Percentiles rank a stretch among this genome's conserved stretches.
Evolutionary conservation across 2,329 filamentous ascomycete species (phyloP).

Genomic region (Elsinoe australis): DNA sequence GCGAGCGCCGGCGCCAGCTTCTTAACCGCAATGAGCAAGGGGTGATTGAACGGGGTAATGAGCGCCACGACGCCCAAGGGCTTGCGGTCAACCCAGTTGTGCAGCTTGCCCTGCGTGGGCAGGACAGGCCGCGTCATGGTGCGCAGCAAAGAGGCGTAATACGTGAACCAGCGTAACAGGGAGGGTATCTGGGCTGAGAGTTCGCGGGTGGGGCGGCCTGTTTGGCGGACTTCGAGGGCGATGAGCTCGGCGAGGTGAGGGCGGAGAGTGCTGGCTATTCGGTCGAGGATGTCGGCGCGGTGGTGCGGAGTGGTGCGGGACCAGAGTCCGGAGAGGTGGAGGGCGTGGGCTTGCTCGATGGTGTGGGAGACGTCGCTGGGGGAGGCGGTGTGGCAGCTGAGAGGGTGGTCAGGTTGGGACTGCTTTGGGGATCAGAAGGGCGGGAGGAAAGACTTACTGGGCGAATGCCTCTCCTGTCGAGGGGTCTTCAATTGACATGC

Average conservation of each 20-base stretch:
- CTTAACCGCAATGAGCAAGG: conserved; percentile 35
- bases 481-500: conserved; percentile 48
- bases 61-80: conserved; percentile 31
- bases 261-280: conserved; percentile 49
- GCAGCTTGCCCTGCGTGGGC: conserved; percentile 52
- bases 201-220: conserved; percentile 59
- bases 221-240: conserved; percentile 57
- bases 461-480: conserved; percentile 48
- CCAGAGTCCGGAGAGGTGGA: conserved; percentile 49
- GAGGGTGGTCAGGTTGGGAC: neutral
- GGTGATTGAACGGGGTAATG: conserved; percentile 36
- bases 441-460: conserved; percentile 32
- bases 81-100: conserved; percentile 35
- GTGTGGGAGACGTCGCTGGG: conserved; percentile 38
- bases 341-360: conserved; percentile 37
- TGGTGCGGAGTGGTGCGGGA: conserved; percentile 49
- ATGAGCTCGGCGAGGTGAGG: conserved; percentile 50
- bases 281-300: conserved; percentile 57
- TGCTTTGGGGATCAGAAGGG: neutral
- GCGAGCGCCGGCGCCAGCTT: conserved; percentile 29
- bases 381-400: conserved; percentile 46
- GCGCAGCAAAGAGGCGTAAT: conserved; percentile 61
- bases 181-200: conserved; percentile 62
- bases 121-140: conserved; percentile 59
- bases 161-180: conserved; percentile 62